phyloP scores from a whole-genome alignment of 306 rosid genomes.

The Carpinus viminea region DNA sequence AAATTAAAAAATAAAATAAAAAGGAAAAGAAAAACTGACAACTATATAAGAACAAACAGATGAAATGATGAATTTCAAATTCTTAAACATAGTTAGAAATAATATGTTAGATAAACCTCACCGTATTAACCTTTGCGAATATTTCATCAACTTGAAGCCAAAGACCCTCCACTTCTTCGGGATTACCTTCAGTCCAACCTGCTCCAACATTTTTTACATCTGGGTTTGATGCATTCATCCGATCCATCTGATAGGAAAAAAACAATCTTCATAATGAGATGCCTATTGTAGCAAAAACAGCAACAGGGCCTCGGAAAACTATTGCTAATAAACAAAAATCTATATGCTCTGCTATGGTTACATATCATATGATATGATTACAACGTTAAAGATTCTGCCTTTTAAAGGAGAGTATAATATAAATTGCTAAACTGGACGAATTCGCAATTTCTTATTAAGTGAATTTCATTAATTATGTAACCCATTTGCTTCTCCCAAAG shows the following conservation, averaged over 20 bases:
- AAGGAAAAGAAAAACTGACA: not conserved
- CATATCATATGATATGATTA: not conserved
- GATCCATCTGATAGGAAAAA: conserved; percentile 35
- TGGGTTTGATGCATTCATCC: conserved; percentile 25
- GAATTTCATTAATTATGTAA: not conserved
- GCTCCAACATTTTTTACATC: conserved; percentile 2
- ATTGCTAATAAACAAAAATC: not conserved
- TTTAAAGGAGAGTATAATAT: not conserved
- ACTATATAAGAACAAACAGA: not conserved
- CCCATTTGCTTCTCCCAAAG: not conserved
- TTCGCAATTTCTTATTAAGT: not conserved
- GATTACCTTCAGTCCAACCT: not conserved
- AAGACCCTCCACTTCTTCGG: conserved; percentile 31
- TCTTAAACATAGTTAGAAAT: not conserved
- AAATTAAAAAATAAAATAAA: not conserved
- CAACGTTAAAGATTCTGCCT: not conserved
- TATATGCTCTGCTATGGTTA: not conserved
- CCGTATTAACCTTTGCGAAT: conserved; percentile 40
- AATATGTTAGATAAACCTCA: conserved; percentile 12
- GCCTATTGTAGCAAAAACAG: not conserved
- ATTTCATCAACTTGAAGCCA: conserved; percentile 30
- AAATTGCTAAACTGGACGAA: not conserved
- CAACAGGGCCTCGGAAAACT: not conserved
- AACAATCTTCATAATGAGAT: not conserved
- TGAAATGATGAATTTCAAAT: not conserved